A percentile compares a stretch with the other conserved stretches of the same genome.
Evolutionary conservation across 2,329 filamentous ascomycete species (phyloP).

Genomic region (Fusarium robinianum): DNA sequence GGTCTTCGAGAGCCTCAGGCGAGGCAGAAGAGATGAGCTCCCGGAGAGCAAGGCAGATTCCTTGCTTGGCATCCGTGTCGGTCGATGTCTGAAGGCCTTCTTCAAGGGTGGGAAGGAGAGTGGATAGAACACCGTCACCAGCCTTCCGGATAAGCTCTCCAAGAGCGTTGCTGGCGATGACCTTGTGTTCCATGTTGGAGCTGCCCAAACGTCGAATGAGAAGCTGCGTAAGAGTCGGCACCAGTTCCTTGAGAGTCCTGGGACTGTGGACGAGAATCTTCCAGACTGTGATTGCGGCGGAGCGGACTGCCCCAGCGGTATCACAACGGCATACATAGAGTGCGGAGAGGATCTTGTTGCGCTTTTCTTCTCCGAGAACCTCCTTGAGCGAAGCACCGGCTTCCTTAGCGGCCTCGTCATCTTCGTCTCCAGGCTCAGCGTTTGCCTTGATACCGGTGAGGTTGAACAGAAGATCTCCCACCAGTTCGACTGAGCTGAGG

Average conservation of each 20-base stretch:
- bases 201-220: conserved; percentile 93
- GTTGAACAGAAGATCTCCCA: conserved; percentile 96
- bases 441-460: conserved; percentile 90
- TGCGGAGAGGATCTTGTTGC: conserved; percentile 96
- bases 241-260: conserved; percentile 89
- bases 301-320: conserved; percentile 87
- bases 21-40: conserved; percentile 91
- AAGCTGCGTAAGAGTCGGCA: conserved; percentile 91
- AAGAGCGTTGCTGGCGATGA: conserved; percentile 95
- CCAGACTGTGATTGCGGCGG: conserved; percentile 91
- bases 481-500: conserved; percentile 95
- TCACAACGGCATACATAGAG: conserved; percentile 98
- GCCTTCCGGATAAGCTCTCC: conserved; percentile 97
- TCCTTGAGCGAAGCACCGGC: conserved; percentile 92
- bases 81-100: conserved; percentile 86
- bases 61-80: conserved; percentile 91
- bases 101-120: conserved; percentile 86
- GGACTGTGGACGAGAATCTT: conserved; percentile 94
- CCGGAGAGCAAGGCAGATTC: conserved; percentile 93
- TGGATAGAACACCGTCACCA: conserved; percentile 89
- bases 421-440: conserved; percentile 74
- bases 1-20: conserved; percentile 85
- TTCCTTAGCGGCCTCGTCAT: conserved; percentile 79
- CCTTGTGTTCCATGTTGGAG: conserved; percentile 97
- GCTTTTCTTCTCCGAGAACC: conserved; percentile 91